These are phyloP conservation scores for Phytophthora aleatoria DNA, from an alignment of 352 stramenopile genomes.

Conservation along the genomic window DNA sequence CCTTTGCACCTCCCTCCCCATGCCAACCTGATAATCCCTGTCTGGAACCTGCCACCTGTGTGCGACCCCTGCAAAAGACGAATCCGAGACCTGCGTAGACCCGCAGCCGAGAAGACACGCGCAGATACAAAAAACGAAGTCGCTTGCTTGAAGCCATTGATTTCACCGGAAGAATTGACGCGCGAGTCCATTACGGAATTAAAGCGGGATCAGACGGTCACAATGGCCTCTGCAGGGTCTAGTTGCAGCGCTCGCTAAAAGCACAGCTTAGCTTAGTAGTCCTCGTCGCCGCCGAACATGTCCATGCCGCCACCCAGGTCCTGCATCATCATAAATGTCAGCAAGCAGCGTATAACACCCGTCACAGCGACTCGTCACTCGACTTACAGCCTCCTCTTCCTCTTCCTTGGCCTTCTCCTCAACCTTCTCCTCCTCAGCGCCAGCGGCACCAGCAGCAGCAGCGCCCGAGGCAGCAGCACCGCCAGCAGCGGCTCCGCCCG, in stretches of 20 bases:
- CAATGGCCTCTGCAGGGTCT: constrained; percentile 28
- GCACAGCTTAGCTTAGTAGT: constrained; percentile 68
- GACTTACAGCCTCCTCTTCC: constrained; percentile 69
- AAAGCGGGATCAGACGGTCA: constrained; percentile 41
- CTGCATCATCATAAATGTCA: constrained; percentile 29
- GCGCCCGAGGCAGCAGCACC: constrained; percentile 45
- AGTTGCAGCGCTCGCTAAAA: constrained; percentile 27
- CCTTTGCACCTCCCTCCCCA: neutral
- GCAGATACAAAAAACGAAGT: constrained; percentile 17
- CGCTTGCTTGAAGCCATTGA: constrained; percentile 32
- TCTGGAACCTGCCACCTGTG: constrained; percentile 10
- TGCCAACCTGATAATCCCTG: neutral
- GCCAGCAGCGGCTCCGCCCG: constrained; percentile 54
- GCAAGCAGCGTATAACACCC: neutral
- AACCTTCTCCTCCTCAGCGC: constrained; percentile 53
- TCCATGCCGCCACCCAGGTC: constrained; percentile 74
- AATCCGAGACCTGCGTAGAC: constrained; percentile 5
- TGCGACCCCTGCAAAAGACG: constrained; percentile 3
- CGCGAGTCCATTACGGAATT: constrained; percentile 57
- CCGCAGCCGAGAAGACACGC: constrained; percentile 8
- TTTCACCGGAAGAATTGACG: constrained; percentile 52
- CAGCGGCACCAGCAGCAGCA: constrained; percentile 41
- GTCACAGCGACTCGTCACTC: neutral
- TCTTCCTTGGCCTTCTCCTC: constrained; percentile 68
- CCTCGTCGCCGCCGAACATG: constrained; percentile 65